Evolutionary conservation across 2,329 filamentous ascomycete genomes (phyloP), one percentile per base, ranked within the genome.

Genomic region (Aspergillus sp.): DNA sequence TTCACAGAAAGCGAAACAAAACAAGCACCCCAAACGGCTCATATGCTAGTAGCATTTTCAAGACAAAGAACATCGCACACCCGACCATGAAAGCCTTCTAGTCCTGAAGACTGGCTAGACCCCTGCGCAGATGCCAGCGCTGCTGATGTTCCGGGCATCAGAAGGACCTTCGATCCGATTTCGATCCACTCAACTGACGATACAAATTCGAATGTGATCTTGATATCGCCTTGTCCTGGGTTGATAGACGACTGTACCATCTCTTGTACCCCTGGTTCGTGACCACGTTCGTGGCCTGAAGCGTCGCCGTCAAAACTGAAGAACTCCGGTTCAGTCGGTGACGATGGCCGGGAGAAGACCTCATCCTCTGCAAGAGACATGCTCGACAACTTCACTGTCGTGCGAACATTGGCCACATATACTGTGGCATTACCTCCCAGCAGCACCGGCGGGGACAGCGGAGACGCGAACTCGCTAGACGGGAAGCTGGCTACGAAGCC

Each of bases 401-500:
- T 90, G 8, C 94, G 85, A 13, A 98, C 88, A 71, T 92, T 97
- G 17, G 91, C 92, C 42, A 93, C 86, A 70, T 97, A 98, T 0
- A 94, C 85, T 30, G 96, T 92, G 0, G 84, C 82, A 58, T 80
- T 77, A 1, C 78, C 77, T 21, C 79, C 78, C 3, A 81, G 66
- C 6, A 97, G 80, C 1, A 84, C 80, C 23, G 83, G 84, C 0
- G 88, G 77, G 3, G 76, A 77, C 27, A 72, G 66, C 5, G 70
- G 59, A 4, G 68, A 71, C 0, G 71, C 70, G 54, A 81, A 84
- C 52, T 89, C 85, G 0, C 81, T 75, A 5, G 88, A 84, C 1
- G 84, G 79, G 70, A 97, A 96, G 1, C 84, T 82, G 0, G 91
- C 92, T 1, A 86, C 87, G 65, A 92, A 84, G 0, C 88, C 88